phyloP scores from a whole-genome alignment of 2,329 filamentous ascomycete species.

The Aspergillus sp. region DNA sequence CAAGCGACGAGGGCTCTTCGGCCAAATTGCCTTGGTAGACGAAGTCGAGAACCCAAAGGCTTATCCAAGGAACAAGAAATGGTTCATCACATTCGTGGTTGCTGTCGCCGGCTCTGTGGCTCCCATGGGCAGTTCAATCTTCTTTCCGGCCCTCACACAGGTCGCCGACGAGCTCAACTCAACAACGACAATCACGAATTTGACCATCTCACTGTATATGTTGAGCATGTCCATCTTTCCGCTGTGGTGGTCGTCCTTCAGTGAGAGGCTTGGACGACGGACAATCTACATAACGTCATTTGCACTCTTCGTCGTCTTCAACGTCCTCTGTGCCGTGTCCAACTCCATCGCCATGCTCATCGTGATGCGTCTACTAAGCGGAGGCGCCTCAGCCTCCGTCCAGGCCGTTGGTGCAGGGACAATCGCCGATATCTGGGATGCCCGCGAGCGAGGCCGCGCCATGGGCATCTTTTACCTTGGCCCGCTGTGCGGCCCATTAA shows the following conservation, averaged over 20 bases:
- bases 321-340: slow-evolving; percentile 67
- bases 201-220: slow-evolving; percentile 80
- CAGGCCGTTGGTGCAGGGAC: slow-evolving; percentile 82
- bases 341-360: slow-evolving; percentile 74
- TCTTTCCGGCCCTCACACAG: slow-evolving; percentile 71
- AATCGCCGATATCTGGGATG: slow-evolving; percentile 78
- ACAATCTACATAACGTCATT: slow-evolving; percentile 80
- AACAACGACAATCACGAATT: slow-evolving; percentile 66
- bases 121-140: slow-evolving; percentile 80
- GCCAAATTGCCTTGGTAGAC: slow-evolving; percentile 68
- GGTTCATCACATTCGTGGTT: slow-evolving; percentile 77
- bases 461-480: slow-evolving; percentile 84
- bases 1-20: slow-evolving; percentile 70
- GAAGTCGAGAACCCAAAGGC: slow-evolving; percentile 76
- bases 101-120: slow-evolving; percentile 74
- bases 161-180: slow-evolving; percentile 64
- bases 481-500: slow-evolving; percentile 70
- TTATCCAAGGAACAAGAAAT: slow-evolving; percentile 74
- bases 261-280: slow-evolving; percentile 68
- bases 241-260: slow-evolving; percentile 83
- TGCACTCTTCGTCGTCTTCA: slow-evolving; percentile 69
- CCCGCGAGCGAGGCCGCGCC: slow-evolving; percentile 69
- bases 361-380: slow-evolving; percentile 70
- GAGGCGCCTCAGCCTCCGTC: slow-evolving; percentile 75
- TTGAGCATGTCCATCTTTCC: slow-evolving; percentile 80